These are phyloP conservation scores for Pyricularia grisea DNA, from an alignment of 2,329 filamentous ascomycete species.

Conservation along the genomic window DNA sequence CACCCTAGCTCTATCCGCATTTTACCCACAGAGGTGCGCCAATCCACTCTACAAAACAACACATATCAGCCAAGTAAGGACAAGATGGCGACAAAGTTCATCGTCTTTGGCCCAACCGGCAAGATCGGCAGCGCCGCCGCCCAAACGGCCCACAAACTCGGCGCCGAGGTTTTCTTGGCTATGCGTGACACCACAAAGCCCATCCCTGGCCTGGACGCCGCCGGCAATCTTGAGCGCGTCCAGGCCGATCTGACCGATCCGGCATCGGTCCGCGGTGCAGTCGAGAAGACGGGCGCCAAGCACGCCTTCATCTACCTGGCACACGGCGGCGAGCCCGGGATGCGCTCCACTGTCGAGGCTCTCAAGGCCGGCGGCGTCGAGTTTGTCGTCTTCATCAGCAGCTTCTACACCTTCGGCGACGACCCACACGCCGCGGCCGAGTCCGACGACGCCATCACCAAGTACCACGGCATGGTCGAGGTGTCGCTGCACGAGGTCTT, in stretches of 20 bases:
- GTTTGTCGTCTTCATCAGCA: constrained; percentile 34
- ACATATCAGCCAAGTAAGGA: too few species aligned
- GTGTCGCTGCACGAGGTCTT: constrained; percentile 29
- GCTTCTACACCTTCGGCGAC: constrained; percentile 17
- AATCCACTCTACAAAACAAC: too few species aligned
- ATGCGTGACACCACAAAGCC: constrained; percentile 35
- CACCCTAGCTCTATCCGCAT: too few species aligned
- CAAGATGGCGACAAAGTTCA: constrained; percentile 13
- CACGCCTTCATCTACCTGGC: constrained; percentile 37
- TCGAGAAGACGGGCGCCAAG: constrained; percentile 27
- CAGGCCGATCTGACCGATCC: constrained; percentile 31
- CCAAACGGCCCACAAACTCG: constrained; percentile 24
- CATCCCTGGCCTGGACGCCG: constrained; percentile 18
- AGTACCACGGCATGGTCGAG: constrained; percentile 34
- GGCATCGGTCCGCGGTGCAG: constrained; percentile 26
- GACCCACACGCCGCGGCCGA: not conserved
- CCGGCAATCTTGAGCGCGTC: constrained; percentile 11
- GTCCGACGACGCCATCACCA: constrained; percentile 22
- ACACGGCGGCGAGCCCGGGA: constrained; percentile 22
- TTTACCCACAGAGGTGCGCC: too few species aligned
- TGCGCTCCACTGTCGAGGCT: constrained; percentile 28
- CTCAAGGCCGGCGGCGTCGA: constrained; percentile 34
- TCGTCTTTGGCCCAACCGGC: constrained; percentile 42
- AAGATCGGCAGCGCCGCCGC: constrained; percentile 30
- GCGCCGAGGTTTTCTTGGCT: constrained; percentile 34